Conservation (phyloP, 108 stramenopile species). For the Skeletonema marinoi region DNA sequence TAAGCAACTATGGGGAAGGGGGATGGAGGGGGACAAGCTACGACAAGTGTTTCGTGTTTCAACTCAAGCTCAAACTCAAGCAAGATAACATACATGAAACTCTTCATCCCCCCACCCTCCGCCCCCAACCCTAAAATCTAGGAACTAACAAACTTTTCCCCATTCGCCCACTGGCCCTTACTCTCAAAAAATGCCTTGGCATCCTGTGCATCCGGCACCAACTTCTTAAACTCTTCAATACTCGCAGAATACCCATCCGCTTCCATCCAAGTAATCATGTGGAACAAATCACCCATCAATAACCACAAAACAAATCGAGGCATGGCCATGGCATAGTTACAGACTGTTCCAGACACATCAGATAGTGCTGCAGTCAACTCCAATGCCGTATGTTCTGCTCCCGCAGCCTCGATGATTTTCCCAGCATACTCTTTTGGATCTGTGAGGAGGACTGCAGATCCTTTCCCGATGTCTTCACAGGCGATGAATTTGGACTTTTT, state of each 20-base stretch:
- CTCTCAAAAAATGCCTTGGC: slow-evolving; percentile 19
- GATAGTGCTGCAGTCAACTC: slow-evolving; percentile 26
- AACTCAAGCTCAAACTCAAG: too few relatives aligned
- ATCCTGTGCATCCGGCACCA: slow-evolving; percentile 37
- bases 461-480: slow-evolving; percentile 40
- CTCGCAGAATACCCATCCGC: slow-evolving; percentile 21
- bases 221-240: slow-evolving; percentile 24
- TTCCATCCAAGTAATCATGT: slow-evolving; percentile 33
- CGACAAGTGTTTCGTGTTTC: too few relatives aligned
- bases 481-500: slow-evolving; percentile 18
- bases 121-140: too few relatives aligned
- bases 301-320: slow-evolving; percentile 29
- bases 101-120: too few relatives aligned
- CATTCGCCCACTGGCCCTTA: slow-evolving; percentile 35
- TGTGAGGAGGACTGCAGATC: slow-evolving; percentile 19
- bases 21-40: too few relatives aligned
- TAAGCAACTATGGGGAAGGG: too few relatives aligned
- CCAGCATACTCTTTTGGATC: slow-evolving; percentile 31
- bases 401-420: slow-evolving; percentile 35
- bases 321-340: slow-evolving; percentile 23
- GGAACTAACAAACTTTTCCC: slow-evolving; percentile 24
- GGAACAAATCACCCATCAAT: slow-evolving; percentile 29
- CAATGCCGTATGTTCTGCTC: slow-evolving; percentile 24
- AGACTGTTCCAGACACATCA: slow-evolving; percentile 29
- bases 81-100: too few relatives aligned